Evolutionary conservation across 192 early-diverging fungal genomes (phyloP).

Genomic region (Backusella tarrabulga): DNA sequence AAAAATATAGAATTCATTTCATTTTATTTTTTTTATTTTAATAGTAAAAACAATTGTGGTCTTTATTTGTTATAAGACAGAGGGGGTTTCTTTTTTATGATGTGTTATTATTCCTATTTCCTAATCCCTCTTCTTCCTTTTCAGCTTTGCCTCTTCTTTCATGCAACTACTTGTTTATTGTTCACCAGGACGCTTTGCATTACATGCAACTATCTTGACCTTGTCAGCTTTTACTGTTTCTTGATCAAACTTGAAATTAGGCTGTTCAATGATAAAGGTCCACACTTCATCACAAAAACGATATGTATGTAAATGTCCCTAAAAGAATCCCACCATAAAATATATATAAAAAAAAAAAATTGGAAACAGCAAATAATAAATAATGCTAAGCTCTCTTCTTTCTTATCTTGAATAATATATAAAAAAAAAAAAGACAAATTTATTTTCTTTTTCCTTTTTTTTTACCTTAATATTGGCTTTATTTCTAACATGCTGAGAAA

Average conservation of each 20-base stretch:
- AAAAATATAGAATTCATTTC: no score
- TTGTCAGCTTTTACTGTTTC: conserved; percentile 81
- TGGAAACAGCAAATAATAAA: not conserved
- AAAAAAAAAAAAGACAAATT: not conserved
- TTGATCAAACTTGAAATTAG: conserved; percentile 87
- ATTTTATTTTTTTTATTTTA: no score
- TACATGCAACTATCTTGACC: conserved; percentile 96
- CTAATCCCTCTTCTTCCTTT: not conserved
- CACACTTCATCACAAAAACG: conserved; percentile 98
- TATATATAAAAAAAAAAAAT: not conserved
- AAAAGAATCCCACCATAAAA: not conserved
- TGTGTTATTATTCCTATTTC: not conserved
- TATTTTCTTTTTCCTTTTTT: not conserved
- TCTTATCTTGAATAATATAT: not conserved
- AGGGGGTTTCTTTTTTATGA: no score
- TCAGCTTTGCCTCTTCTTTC: not conserved
- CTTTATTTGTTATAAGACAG: no score
- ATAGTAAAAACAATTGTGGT: no score
- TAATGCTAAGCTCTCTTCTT: not conserved
- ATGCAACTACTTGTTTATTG: conserved; percentile 22
- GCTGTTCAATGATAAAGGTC: conserved; percentile 90
- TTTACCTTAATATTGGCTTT: conserved; percentile 85
- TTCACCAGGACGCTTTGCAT: conserved; percentile 72
- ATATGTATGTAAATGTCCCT: conserved; percentile 90
- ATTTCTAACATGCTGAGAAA: conserved; percentile 75